phyloP scores from a whole-genome alignment of 2,329 filamentous ascomycete genomes.

The Cadophora gregata region DNA sequence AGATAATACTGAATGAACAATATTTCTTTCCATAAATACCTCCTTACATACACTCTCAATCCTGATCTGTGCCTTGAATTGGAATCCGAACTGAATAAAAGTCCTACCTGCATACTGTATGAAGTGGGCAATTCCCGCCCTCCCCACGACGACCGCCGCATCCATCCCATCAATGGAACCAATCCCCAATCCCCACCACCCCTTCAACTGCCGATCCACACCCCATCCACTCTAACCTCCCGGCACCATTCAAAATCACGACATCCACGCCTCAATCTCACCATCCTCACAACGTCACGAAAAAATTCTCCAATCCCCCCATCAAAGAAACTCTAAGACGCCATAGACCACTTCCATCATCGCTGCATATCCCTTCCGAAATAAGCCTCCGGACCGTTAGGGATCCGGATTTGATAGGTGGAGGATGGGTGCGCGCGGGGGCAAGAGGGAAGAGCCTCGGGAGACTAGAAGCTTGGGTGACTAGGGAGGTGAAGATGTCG shows the following conservation, averaged over 20 bases:
- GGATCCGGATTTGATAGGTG: background rate
- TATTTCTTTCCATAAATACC: background rate
- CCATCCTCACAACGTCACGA: background rate
- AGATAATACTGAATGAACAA: slow-evolving; percentile 4
- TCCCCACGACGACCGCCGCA: too few relatives aligned
- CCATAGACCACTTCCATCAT: slow-evolving; percentile 1
- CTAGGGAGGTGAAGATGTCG: background rate
- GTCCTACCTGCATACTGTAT: too few relatives aligned
- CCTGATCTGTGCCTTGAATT: too few relatives aligned
- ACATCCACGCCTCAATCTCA: slow-evolving; percentile 11
- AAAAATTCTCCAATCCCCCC: background rate
- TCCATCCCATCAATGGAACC: too few relatives aligned
- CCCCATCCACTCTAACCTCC: background rate
- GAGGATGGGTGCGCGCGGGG: too few relatives aligned
- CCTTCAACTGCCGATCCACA: background rate
- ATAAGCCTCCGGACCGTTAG: background rate
- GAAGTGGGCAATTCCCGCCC: background rate
- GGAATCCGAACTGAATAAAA: too few relatives aligned
- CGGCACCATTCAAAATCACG: slow-evolving; percentile 2
- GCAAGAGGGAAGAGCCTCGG: background rate
- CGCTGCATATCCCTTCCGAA: slow-evolving; percentile 2
- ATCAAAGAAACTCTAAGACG: background rate
- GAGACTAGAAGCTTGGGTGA: background rate
- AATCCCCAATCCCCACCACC: background rate
- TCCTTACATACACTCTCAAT: too few relatives aligned